Conservation (phyloP, 805 yeast species). For the Brettanomyces anomalus region DNA sequence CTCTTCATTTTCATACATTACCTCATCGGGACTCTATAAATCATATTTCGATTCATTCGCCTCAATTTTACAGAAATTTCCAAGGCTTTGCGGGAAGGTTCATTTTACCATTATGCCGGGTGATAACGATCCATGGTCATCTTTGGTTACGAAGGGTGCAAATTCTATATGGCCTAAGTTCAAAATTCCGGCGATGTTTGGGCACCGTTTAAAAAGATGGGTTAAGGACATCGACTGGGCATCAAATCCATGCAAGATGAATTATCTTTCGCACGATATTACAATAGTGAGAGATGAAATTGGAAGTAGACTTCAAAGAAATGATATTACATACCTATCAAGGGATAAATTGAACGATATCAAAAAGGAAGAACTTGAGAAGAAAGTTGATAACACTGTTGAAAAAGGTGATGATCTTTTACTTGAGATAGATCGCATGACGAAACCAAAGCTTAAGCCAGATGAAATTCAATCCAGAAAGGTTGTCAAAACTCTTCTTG, state of each 20-base stretch:
- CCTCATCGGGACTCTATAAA: conserved; percentile 50
- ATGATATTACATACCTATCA: conserved; percentile 49
- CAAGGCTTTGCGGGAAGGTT: conserved; percentile 40
- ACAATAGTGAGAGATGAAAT: conserved; percentile 66
- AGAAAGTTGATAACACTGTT: conserved; percentile 4
- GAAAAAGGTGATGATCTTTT: conserved; percentile 7
- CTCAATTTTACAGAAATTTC: conserved; percentile 48
- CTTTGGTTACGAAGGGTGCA: conserved; percentile 56
- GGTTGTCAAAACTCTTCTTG: conserved; percentile 69
- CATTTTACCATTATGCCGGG: conserved; percentile 80
- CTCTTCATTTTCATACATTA: conserved; percentile 36
- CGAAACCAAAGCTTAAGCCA: conserved; percentile 26
- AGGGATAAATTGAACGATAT: conserved; percentile 3
- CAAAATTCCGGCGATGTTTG: conserved; percentile 63
- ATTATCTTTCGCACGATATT: conserved; percentile 78
- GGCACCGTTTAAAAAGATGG: conserved; percentile 54
- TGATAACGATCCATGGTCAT: conserved; percentile 87
- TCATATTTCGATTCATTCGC: conserved; percentile 70
- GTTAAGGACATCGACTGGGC: conserved; percentile 44
- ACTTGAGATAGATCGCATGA: conserved; percentile 20
- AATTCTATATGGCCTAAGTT: conserved; percentile 61
- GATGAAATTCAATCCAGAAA: conserved; percentile 55
- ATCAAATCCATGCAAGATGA: conserved; percentile 73
- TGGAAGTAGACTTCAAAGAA: conserved; percentile 60
- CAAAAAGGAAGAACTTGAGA: conserved; percentile 6